Base-by-base conservation (phyloP, 768 basidiomycete genomes). In the Termitomyces sp. region DNA sequence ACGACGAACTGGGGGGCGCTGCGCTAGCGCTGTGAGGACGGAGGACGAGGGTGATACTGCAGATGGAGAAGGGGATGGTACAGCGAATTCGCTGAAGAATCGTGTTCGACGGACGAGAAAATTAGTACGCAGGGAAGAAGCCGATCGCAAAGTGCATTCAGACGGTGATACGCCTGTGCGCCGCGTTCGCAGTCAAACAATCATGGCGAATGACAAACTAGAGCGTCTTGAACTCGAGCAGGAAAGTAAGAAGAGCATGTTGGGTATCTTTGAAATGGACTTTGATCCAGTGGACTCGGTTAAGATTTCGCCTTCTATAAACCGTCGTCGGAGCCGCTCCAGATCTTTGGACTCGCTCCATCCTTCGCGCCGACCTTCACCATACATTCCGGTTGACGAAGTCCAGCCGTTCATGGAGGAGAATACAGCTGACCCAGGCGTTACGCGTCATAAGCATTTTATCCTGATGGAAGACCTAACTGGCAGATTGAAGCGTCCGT, bases 401-500 rank as follows among this genome's bases (percentile, higher is more conserved):
- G 56, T 34, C 9, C 55, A 70, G 27, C 60, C 69, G 42, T 72
- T 77, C 55, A 71, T 68, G 59, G 77, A 77, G 60, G 64, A 69
- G 36, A 37, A 56, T 14, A 69, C 69, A 56, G 54, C 63, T 13
- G 74, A 81, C 52, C 72, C 77, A 34, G 69, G 78, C 47, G 75
- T 88, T 47, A 86, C 93, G 7, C 85, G 96, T 13, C 95, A 97
- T 71, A 94, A 97, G 67, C 90, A 98, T 69, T 99, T 98, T 68
- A 97, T 99, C 65, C 81, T 98, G 64, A 97, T 99, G 94, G 97
- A 99, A 72, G 97, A 99, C 67, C 76, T 99, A 48, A 99, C 97
- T 2, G 97, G 97, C 26, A 78, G 90, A 34, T 72, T 97, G 67
- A 95, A 90, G 72, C 83, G 82, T 50, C 92, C 97, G 9, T 99